phyloP scores from a whole-genome alignment of 78 protist species.

The Trichosphaerium sp. region DNA sequence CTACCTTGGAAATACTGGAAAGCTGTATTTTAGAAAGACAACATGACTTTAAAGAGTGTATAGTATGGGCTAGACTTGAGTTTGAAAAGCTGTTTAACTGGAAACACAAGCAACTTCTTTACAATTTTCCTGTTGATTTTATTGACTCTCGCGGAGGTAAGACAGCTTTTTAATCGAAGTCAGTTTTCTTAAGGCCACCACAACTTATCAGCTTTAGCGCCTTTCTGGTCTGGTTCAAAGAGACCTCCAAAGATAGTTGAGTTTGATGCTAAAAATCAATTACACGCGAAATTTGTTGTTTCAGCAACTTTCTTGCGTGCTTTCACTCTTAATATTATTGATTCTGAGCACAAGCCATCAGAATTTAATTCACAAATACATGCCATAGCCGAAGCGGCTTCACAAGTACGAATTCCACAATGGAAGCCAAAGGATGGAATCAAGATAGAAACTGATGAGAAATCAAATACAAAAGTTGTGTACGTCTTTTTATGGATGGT shows the following conservation, averaged over 20 bases:
- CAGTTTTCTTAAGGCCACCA: no score
- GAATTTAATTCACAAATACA: no score
- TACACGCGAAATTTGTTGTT: constrained; percentile 69
- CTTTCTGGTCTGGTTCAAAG: constrained; percentile 88
- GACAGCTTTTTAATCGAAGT: no score
- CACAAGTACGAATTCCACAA: no score
- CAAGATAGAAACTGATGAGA: no score
- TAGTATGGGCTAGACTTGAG: constrained; percentile 85
- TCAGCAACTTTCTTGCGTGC: constrained; percentile 91
- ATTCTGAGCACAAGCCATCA: no score
- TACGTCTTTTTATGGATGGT: no score
- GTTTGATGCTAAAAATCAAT: constrained; percentile 43
- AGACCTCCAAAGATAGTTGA: constrained; percentile 64
- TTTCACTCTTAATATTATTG: constrained; percentile 51
- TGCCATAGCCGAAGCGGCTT: no score
- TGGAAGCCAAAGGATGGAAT: no score
- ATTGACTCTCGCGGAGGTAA: constrained; percentile 52
- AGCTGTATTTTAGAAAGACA: constrained; percentile 45
- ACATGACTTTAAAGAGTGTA: constrained; percentile 74
- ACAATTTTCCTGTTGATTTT: constrained; percentile 92
- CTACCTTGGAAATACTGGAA: constrained; percentile 23
- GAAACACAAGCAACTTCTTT: constrained; percentile 78
- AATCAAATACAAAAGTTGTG: no score
- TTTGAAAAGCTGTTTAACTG: constrained; percentile 81
- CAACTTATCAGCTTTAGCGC: not conserved